Base-by-base conservation (phyloP, 2,329 filamentous ascomycete species). In the Sordariomycetes sp. region DNA sequence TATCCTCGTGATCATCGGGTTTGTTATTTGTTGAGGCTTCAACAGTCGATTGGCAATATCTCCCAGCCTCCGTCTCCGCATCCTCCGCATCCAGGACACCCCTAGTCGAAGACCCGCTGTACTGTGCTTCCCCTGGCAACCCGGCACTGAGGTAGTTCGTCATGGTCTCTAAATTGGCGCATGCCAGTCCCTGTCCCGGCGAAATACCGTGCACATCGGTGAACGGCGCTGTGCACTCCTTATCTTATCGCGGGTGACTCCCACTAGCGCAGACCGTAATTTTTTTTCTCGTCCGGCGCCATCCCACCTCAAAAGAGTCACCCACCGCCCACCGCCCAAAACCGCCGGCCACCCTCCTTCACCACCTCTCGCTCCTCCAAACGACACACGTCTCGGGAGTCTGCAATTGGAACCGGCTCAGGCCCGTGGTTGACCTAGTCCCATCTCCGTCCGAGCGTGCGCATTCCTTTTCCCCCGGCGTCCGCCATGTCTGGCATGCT, bases 401-500 rank as follows among this genome's bases (percentile, higher is more conserved):
- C 35, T 45, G 35, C 55, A 57, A 57, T 53, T 53, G 55, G 55
- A 52, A 45, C 34, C 55, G 34, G 45, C 22, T 53, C 28, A 57
- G 45, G 24, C 51, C 32, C 22, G 50, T 28, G 28, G 20, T 13
- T 35, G 32, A 42, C 34, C 15, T 53, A 32, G 22, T 34, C 10
- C 17, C 42, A 25, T 45, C 24, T 45, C 17, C 35, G 28, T 53
- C 55, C 39, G 51, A 8, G 15, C 52, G 45, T 20, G 50, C 22
- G 24, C 55, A 28, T 13, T 53, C n/a, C 39, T 51, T 50, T 52
- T 17, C 6, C 52, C 24, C 28, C 32, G 32, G 32, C 50, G 39
- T 52, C 35, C 56, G 52, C 68, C 64, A 68, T 72, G 65, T 67
- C 69, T 59, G 63, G 66, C 63, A 66, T 68, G 61, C 68, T 82